Evolutionary conservation across 1,284 basidiomycete species (phyloP).

Genomic region (Vanrija pseudolonga): DNA sequence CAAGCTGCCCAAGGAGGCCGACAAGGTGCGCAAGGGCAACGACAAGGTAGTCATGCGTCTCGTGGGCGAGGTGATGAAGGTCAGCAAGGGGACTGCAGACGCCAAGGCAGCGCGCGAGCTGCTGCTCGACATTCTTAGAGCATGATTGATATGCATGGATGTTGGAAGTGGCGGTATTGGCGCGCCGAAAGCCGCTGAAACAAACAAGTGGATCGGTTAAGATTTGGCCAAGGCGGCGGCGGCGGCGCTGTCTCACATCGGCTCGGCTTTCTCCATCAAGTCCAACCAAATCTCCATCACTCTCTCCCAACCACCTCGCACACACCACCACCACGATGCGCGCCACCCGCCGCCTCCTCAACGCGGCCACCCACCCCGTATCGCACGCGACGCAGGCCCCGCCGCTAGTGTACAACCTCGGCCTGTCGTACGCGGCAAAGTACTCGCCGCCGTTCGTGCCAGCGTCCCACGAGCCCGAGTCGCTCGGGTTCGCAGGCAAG

Average conservation of each 20-base stretch:
- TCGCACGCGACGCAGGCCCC: constrained; percentile 11
- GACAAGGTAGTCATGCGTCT: constrained; percentile 80
- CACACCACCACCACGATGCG: constrained; percentile 8
- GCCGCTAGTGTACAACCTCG: constrained; percentile 39
- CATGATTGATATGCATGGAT: background rate
- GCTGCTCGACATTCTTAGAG: constrained; percentile 32
- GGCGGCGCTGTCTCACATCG: too few relatives aligned
- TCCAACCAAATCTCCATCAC: too few relatives aligned
- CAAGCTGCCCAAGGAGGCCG: constrained; percentile 66
- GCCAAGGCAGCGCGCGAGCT: constrained; percentile 47
- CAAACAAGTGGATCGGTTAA: too few relatives aligned
- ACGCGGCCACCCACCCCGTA: constrained; percentile 5
- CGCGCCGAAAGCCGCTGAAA: too few relatives aligned
- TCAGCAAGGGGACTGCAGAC: constrained; percentile 73
- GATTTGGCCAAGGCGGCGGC: too few relatives aligned
- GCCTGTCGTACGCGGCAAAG: constrained; percentile 47
- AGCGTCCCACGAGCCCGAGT: constrained; percentile 3
- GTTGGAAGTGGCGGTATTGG: too few relatives aligned
- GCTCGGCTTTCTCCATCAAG: too few relatives aligned
- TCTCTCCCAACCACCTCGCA: background rate
- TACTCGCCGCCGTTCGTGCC: constrained; percentile 45
- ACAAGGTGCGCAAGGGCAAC: constrained; percentile 68
- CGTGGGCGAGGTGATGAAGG: constrained; percentile 84
- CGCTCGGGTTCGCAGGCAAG: constrained; percentile 17
- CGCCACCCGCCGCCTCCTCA: constrained; percentile 8